phyloP scores from a whole-genome alignment of 495 filamentous ascomycete genomes.

The Astrocystis sublimbata region DNA sequence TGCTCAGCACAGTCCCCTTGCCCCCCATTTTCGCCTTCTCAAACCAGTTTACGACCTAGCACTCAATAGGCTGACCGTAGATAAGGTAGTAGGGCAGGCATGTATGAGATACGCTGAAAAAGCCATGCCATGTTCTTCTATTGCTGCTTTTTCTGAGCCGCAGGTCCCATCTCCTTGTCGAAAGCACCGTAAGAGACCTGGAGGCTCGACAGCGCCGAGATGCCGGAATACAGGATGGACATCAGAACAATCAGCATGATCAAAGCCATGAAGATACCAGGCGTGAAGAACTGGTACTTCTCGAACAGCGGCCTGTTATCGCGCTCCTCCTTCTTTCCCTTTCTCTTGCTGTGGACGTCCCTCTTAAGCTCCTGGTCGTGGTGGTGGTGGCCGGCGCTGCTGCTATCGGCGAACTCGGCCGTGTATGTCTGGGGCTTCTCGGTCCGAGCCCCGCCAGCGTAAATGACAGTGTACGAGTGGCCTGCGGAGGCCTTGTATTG shows the following conservation, averaged over 20 bases:
- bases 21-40: background rate
- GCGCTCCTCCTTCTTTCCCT: conserved; percentile 27
- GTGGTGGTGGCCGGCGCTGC: conserved; percentile 44
- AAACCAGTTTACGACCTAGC: too few relatives aligned
- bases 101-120: background rate
- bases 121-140: conserved; percentile 35
- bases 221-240: conserved; percentile 72
- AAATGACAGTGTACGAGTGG: conserved; percentile 51
- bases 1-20: conserved; percentile 2
- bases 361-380: conserved; percentile 56
- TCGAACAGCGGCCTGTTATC: conserved; percentile 66
- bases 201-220: conserved; percentile 74
- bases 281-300: conserved; percentile 87
- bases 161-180: conserved; percentile 89
- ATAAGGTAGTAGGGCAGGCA: background rate
- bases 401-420: conserved; percentile 43
- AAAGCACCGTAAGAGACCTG: conserved; percentile 92
- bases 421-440: conserved; percentile 46
- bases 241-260: conserved; percentile 63
- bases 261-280: conserved; percentile 80
- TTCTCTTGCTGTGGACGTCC: conserved; percentile 24
- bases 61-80: too few relatives aligned
- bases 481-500: conserved; percentile 26
- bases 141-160: conserved; percentile 82
- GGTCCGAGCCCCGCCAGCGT: conserved; percentile 29